Base-by-base conservation (phyloP, 2,329 filamentous ascomycete species). In the Leptographium radiaticola region DNA sequence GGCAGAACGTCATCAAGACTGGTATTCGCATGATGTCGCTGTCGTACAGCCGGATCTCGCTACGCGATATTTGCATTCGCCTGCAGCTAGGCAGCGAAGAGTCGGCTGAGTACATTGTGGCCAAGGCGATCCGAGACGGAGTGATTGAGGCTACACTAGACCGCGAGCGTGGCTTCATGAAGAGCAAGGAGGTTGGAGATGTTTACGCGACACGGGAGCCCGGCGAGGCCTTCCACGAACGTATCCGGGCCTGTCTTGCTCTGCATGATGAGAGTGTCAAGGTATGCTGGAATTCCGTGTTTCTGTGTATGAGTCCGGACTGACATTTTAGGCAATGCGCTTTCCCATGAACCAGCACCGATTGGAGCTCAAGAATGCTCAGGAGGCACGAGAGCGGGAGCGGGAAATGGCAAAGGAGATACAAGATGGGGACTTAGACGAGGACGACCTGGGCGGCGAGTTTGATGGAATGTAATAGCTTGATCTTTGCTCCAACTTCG, bases 331-430 rank as follows among this genome's bases (percentile, higher is more conserved):
- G 87, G 91, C 93, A 31, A 98, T 98, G 93, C 83, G 93, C 53
- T 98, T 97, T 72, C 93, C 93, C 2, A 97, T 97, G 91, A 96
- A 98, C 74, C 93, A 97, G 70, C 93, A 98, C 71, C 83, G 93
- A 18, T 77, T 97, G 54, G 93, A 98, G 71, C 79, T 98, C 54
- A 97, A 96, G 80, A 97, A 95, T 64, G 93, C 93, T 0, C 91
- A 97, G 70, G 94, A 98, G 71, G 93, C 93, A n/a, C 81, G 93
- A 51, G 93, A 98, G 69, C 80, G 93, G 20, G 93, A 98, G 75
- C 81, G 93, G 18, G 93, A 98, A 71, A 82, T 98, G 76, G 93
- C 90, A 59, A 97, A 97, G 77, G 93, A 98, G 75, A 97, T 98
- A 66, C 89, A 95, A 70, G 93, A 97, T 61, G 93, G 91, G 20